Conservation (phyloP, 2,329 filamentous ascomycete species). For the Epichloe gansuensis region DNA sequence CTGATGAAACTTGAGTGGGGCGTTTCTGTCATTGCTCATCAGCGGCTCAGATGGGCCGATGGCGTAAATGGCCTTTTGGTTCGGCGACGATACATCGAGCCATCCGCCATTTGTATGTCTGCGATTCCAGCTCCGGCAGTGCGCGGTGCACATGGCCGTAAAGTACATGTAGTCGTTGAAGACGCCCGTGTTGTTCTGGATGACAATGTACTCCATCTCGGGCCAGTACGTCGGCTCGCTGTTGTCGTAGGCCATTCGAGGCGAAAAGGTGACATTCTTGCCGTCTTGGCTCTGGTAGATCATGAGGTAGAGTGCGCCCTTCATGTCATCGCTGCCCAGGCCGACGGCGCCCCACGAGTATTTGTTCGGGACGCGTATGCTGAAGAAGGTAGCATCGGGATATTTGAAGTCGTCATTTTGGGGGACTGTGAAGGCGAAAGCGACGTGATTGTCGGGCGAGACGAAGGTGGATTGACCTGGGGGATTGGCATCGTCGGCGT, state of each 20-base stretch:
- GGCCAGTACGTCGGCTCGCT: conserved; percentile 37
- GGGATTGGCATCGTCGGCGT: conserved; percentile 17
- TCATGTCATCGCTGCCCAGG: conserved; percentile 38
- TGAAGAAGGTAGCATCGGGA: conserved; percentile 32
- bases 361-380: conserved; percentile 32
- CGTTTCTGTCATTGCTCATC: conserved; percentile 28
- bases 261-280: conserved; percentile 42
- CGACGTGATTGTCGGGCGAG: conserved; percentile 28
- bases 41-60: conserved; percentile 35
- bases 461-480: conserved; percentile 30
- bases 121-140: conserved; percentile 38
- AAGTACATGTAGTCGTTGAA: conserved; percentile 33
- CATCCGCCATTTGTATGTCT: conserved; percentile 22
- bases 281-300: conserved; percentile 35
- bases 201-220: conserved; percentile 29
- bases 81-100: conserved; percentile 35
- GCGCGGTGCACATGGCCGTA: conserved; percentile 35
- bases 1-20: conserved; percentile 37
- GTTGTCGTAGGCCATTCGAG: conserved; percentile 36
- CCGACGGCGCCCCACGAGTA: conserved; percentile 43
- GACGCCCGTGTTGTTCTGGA: conserved; percentile 33
- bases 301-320: conserved; percentile 39
- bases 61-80: conserved; percentile 42
- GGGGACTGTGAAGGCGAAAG: conserved; percentile 39
- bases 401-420: conserved; percentile 29